Conservation (phyloP, 768 basidiomycete genomes). For the Leucocoprinus birnbaumii region DNA sequence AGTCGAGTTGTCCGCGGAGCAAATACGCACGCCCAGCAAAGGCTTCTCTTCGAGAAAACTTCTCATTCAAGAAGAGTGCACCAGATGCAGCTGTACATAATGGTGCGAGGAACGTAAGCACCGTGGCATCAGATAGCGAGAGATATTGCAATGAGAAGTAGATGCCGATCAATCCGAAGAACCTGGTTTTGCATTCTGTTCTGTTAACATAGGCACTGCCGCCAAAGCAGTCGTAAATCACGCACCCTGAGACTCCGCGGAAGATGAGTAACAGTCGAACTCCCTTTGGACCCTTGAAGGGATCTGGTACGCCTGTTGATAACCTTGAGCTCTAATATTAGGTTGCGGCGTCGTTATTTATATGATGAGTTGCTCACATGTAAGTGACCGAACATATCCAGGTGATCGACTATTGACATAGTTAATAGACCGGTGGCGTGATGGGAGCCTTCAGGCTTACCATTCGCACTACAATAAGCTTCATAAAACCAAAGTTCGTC, state of each 20-base stretch:
- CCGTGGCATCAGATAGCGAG: constrained; percentile 74
- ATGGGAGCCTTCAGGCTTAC: not conserved
- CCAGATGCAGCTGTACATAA: constrained; percentile 62
- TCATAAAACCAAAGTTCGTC: not conserved
- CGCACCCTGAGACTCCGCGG: constrained; percentile 65
- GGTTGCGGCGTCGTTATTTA: not conserved
- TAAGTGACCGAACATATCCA: constrained; percentile 14
- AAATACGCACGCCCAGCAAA: constrained; percentile 43
- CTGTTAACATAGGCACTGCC: not conserved
- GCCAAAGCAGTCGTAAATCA: not conserved
- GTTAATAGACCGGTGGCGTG: not conserved
- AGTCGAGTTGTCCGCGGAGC: not conserved
- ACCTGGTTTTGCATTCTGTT: constrained; percentile 34
- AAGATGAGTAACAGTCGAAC: constrained; percentile 54
- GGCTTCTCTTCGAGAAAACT: constrained; percentile 50
- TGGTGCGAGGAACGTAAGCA: constrained; percentile 74
- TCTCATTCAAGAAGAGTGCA: constrained; percentile 59
- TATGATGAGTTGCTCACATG: constrained; percentile 10
- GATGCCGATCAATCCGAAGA: constrained; percentile 65
- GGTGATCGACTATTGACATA: constrained; percentile 12
- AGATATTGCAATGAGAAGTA: constrained; percentile 75
- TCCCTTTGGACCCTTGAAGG: constrained; percentile 66
- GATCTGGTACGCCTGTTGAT: constrained; percentile 44
- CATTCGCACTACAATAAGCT: constrained; percentile 17
- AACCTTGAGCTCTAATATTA: constrained; percentile 27